Percentiles rank a stretch among this genome's conserved stretches.
phyloP scores from a whole-genome alignment of 148 eudicot genomes.

The Rhododendron mucronatum region DNA sequence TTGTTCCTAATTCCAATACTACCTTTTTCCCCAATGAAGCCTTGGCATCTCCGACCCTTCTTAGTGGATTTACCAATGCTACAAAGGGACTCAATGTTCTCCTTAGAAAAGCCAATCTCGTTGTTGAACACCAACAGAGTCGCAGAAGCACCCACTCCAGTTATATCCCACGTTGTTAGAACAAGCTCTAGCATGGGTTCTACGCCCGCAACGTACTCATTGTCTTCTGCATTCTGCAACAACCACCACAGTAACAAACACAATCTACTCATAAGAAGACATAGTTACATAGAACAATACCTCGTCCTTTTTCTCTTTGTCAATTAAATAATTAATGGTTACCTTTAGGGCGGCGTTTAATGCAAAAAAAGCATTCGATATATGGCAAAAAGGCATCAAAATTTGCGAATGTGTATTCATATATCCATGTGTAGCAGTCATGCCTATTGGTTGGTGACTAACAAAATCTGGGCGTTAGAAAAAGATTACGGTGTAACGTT shows the following conservation, averaged over 20 bases:
- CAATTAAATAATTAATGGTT: too few species aligned
- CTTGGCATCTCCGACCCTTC: slow-evolving; percentile 9
- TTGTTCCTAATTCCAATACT: neutral
- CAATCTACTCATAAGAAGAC: neutral
- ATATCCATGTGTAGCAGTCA: too few species aligned
- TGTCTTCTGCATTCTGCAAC: slow-evolving; percentile 13
- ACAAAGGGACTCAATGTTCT: slow-evolving; percentile 14
- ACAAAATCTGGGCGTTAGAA: too few species aligned
- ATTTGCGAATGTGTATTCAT: too few species aligned
- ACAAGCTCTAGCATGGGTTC: slow-evolving; percentile 12
- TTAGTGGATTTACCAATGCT: slow-evolving; percentile 17
- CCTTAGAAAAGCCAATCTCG: slow-evolving; percentile 9
- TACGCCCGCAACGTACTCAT: slow-evolving; percentile 1
- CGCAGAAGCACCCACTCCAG: neutral
- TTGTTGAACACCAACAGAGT: slow-evolving; percentile 11
- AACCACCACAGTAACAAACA: neutral
- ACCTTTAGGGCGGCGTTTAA: too few species aligned
- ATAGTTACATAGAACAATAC: too few species aligned
- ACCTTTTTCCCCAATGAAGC: slow-evolving; percentile 20
- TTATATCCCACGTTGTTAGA: neutral
- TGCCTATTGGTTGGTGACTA: too few species aligned
- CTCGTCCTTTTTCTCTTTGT: too few species aligned
- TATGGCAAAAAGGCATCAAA: too few species aligned
- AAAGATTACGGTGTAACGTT: too few species aligned
- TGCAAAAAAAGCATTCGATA: too few species aligned